phyloP scores from a whole-genome alignment of 2,329 filamentous ascomycete species.

The Fusarium foetens region DNA sequence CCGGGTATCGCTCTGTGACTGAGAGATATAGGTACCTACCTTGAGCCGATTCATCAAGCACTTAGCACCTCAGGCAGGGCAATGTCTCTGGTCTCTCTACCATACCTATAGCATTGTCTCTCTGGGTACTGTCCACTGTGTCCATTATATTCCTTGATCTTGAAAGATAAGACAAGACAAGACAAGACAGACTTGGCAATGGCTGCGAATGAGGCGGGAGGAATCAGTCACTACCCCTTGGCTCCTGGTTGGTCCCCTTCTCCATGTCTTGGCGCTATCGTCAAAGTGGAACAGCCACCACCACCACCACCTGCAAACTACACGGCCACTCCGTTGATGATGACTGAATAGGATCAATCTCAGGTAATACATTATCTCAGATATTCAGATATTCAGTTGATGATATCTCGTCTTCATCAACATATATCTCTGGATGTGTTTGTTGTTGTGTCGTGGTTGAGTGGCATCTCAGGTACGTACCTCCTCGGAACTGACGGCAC shows the following conservation, averaged over 20 bases:
- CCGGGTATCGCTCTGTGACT: background rate
- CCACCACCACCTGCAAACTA: background rate
- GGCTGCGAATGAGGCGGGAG: conserved; percentile 31
- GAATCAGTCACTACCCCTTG: conserved; percentile 36
- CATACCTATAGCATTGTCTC: too few species aligned
- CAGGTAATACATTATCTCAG: background rate
- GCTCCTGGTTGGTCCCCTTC: conserved; percentile 22
- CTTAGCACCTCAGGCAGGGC: background rate
- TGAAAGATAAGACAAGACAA: background rate
- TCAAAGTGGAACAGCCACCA: background rate
- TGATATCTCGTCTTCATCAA: background rate
- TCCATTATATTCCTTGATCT: background rate
- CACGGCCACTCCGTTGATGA: conserved; percentile 16
- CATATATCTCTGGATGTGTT: background rate
- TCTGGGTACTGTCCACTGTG: background rate
- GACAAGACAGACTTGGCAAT: conserved; percentile 18
- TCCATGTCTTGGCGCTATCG: conserved; percentile 28
- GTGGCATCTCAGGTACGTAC: conserved; percentile 12
- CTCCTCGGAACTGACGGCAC: conserved; percentile 43
- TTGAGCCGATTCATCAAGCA: background rate
- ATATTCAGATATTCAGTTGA: background rate
- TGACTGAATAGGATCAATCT: background rate
- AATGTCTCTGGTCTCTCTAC: background rate
- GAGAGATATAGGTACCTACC: background rate
- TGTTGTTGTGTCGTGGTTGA: background rate